A percentile compares a stretch with the other conserved stretches of the same genome.
Evolutionary conservation across 2,329 filamentous ascomycete species (phyloP).

Genomic region (Penicillium sp.): DNA sequence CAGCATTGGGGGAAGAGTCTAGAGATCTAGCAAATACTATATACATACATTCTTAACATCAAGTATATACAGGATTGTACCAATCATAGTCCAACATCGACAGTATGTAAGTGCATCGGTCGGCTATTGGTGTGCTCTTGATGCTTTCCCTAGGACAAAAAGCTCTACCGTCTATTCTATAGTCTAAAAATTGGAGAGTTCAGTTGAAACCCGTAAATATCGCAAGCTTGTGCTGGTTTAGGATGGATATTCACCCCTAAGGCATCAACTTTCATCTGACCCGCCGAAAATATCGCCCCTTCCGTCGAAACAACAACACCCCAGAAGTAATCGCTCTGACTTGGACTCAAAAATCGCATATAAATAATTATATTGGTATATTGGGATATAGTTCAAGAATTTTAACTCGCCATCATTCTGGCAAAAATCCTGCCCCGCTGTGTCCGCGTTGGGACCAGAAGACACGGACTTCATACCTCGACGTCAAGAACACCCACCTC

Average conservation of each 20-base stretch:
- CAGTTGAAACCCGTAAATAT: not conserved
- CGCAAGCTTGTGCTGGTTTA: not conserved
- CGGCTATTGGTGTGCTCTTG: not conserved
- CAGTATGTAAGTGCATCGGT: too few species aligned
- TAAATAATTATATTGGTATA: not conserved
- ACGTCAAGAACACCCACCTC: not conserved
- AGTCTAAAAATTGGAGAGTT: too few species aligned
- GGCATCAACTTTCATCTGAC: not conserved
- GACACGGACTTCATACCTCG: not conserved
- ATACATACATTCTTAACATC: not conserved
- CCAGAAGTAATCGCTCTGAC: not conserved
- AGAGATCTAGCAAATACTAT: not conserved
- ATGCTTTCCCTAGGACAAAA: not conserved
- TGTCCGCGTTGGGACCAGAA: slow-evolving; percentile 12
- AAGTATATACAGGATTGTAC: not conserved
- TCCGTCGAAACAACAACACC: not conserved
- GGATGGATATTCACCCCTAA: not conserved
- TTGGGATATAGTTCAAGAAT: not conserved
- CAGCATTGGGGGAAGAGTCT: not conserved
- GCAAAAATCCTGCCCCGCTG: not conserved
- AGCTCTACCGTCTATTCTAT: not conserved
- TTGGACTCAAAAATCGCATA: not conserved
- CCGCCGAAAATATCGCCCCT: not conserved
- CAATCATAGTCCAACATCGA: too few species aligned
- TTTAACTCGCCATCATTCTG: slow-evolving; percentile 8